Conservation (phyloP, 1,139 yeast species). For the Suhomyces wounanorum region DNA sequence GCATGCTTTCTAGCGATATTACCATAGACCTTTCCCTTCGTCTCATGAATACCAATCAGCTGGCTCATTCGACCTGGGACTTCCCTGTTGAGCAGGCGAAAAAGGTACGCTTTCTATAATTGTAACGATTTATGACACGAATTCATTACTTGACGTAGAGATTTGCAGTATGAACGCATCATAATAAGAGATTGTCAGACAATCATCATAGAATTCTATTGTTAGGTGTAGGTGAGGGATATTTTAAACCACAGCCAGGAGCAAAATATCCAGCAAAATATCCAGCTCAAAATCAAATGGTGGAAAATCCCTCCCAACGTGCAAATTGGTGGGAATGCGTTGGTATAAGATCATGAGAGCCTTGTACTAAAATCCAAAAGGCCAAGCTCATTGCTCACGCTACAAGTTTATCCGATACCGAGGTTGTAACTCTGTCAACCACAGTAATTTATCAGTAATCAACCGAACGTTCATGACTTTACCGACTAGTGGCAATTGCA, state of each 20-base stretch:
- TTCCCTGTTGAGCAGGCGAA: constrained; percentile 15
- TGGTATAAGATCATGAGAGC: background rate
- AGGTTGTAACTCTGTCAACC: background rate
- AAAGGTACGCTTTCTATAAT: constrained; percentile 10
- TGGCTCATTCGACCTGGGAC: constrained; percentile 15
- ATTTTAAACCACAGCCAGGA: too few relatives aligned
- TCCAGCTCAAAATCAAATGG: background rate
- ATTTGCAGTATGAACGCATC: too few relatives aligned
- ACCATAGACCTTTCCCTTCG: constrained; percentile 15
- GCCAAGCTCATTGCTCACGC: background rate
- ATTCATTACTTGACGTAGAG: background rate
- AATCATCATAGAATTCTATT: too few relatives aligned
- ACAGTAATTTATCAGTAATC: too few relatives aligned
- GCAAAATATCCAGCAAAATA: too few relatives aligned
- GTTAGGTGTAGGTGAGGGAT: too few relatives aligned
- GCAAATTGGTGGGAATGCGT: background rate
- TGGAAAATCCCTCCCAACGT: background rate
- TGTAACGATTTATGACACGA: background rate
- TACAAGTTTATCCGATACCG: background rate
- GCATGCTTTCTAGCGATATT: constrained; percentile 8
- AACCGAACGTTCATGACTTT: too few relatives aligned
- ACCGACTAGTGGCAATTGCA: too few relatives aligned
- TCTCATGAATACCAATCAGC: constrained; percentile 12
- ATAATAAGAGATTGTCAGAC: too few relatives aligned
- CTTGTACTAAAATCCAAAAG: background rate